Evolutionary conservation across 495 filamentous ascomycete genomes (phyloP), one percentile per base, ranked within the genome.

Genomic region (Copromyces sp.): DNA sequence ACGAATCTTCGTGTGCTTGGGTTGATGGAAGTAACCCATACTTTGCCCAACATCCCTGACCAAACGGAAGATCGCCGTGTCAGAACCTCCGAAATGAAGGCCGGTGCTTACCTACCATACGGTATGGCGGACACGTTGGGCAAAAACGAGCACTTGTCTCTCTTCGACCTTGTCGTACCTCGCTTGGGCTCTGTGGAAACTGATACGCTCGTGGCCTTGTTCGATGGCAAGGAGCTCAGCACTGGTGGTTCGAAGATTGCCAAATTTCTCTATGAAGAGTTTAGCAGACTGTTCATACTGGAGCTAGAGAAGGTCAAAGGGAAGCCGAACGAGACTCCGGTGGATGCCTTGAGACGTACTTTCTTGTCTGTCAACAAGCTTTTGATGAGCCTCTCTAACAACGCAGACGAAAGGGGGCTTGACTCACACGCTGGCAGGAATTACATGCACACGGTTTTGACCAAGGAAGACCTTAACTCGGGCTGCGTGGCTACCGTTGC

Each of bases 71-170:
- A 99, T 83, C 91, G 95, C 68, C 90, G 95, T 86, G 93, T 99
- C 68, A 88, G 95, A 75, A 97, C 95, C 20, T 96, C 96, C n/a
- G 94, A 94, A 35, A 97, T 95, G 3, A 81, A 94, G 41, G 93
- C 95, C 68, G 94, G 96, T 20, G 53, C 53, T 35, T 83, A 86
- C 68, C 88, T 99, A 83, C 89, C 93, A 4, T 99, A 98, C 79
- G 95, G 95, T 59, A 98, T 99, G 96, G 95, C 95, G 44, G 95
- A 99, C 81, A 94, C 91, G n/a, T 84, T 99, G 3, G 95, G 95
- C 17, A 91, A 87, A 75, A 94, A 93, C 76, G 94, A 98, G 77
- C 95, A 99, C 80, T 81, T 99, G 8, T 98, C 96, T 11, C 97
- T 94, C n/a, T 92, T 98, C 61, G 95, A 99, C 81, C 91, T 99